Evolutionary conservation across 164 flowering plant species (phyloP).

Genomic region (Berberis thunbergii): DNA sequence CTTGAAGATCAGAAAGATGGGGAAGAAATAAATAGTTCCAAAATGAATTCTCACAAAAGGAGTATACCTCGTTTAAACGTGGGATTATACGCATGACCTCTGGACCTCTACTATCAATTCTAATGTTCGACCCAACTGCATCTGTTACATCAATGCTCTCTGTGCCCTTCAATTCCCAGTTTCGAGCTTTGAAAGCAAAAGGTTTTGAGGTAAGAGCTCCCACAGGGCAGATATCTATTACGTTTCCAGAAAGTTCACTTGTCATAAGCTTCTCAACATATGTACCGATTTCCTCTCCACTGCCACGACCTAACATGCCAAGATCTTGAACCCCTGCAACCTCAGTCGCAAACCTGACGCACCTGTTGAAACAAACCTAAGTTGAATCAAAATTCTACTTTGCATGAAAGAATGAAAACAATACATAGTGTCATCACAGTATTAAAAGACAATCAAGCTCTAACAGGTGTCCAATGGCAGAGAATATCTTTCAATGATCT

Average conservation of each 20-base stretch:
- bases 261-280: conserved; percentile 97
- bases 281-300: conserved; percentile 99
- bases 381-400: neutral
- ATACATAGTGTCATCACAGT: too few relatives aligned
- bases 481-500: too few relatives aligned
- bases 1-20: neutral
- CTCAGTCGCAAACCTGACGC: conserved; percentile 98
- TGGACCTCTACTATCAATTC: conserved; percentile 98
- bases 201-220: conserved; percentile 98
- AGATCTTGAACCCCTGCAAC: conserved; percentile 98
- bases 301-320: conserved; percentile 99
- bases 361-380: conserved; percentile 37
- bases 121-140: conserved; percentile 97
- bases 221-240: conserved; percentile 97
- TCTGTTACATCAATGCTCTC: conserved; percentile 96
- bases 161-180: conserved; percentile 96
- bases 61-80: conserved; percentile 81
- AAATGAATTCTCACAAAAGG: neutral
- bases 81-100: conserved; percentile 96
- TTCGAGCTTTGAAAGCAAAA: conserved; percentile 97
- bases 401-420: too few relatives aligned
- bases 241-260: conserved; percentile 98
- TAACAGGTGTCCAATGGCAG: too few relatives aligned
- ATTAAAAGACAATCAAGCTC: too few relatives aligned
- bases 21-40: neutral